phyloP scores from a whole-genome alignment of 139 green algal genomes.

The Limnomonas spitsbergensis region DNA sequence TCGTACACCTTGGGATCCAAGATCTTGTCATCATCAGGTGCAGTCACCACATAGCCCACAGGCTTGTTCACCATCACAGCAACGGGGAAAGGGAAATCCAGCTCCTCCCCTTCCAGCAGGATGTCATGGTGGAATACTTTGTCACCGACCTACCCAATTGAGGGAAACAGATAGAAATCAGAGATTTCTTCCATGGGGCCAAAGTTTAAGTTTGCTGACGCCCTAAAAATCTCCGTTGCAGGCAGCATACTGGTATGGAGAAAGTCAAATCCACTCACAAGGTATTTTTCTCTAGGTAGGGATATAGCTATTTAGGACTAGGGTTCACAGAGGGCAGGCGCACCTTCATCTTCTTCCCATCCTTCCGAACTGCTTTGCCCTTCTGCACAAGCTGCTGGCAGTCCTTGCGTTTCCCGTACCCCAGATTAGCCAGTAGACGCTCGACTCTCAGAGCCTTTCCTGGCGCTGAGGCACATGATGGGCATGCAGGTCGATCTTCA shows the following conservation, averaged over 20 bases:
- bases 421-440: conserved; percentile 52
- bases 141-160: conserved; percentile 40
- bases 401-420: conserved; percentile 53
- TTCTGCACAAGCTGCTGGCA: conserved; percentile 35
- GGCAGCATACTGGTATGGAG: too few relatives aligned
- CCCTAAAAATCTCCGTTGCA: too few relatives aligned
- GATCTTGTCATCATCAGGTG: conserved; percentile 49
- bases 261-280: too few relatives aligned
- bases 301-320: too few relatives aligned
- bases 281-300: too few relatives aligned
- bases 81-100: conserved; percentile 44
- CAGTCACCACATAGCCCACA: conserved; percentile 50
- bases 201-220: too few relatives aligned
- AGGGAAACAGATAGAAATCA: not conserved
- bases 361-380: conserved; percentile 3
- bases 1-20: conserved; percentile 52
- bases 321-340: not conserved
- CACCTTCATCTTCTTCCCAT: conserved; percentile 36
- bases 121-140: conserved; percentile 42
- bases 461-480: not conserved
- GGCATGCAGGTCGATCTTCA: too few relatives aligned
- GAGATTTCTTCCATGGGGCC: too few relatives aligned
- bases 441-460: conserved; percentile 46
- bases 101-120: conserved; percentile 45
- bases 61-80: conserved; percentile 53